Evolutionary conservation across 2,329 filamentous ascomycete genomes (phyloP).

Genomic region (Emergomyces orientalis): DNA sequence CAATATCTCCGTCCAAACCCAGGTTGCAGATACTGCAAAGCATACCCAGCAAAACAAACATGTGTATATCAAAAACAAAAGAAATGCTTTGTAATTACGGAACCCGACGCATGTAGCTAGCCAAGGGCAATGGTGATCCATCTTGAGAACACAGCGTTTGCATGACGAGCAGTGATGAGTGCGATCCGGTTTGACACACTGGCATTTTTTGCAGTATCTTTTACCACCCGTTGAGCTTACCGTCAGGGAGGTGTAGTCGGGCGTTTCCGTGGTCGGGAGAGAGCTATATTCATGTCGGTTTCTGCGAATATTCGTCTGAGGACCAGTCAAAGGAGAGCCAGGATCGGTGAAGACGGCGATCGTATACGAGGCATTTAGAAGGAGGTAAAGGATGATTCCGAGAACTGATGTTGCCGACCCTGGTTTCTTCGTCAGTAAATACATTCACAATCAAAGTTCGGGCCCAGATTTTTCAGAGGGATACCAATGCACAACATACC

Average conservation of each 20-base stretch:
- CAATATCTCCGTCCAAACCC: slow-evolving; percentile 79
- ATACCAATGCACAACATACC: slow-evolving; percentile 24
- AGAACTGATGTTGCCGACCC: slow-evolving; percentile 46
- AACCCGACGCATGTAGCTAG: slow-evolving; percentile 90
- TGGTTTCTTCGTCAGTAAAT: slow-evolving; percentile 13
- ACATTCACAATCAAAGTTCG: slow-evolving; percentile 4
- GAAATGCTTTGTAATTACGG: slow-evolving; percentile 89
- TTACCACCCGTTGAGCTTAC: slow-evolving; percentile 83
- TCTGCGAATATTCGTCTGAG: slow-evolving; percentile 15
- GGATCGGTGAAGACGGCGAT: slow-evolving; percentile 88
- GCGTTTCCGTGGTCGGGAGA: slow-evolving; percentile 61
- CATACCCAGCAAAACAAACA: slow-evolving; percentile 74
- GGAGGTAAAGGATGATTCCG: slow-evolving; percentile 61
- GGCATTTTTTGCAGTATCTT: slow-evolving; percentile 96
- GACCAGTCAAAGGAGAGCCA: slow-evolving; percentile 47
- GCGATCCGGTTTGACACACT: slow-evolving; percentile 86
- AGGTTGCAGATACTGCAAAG: slow-evolving; percentile 66
- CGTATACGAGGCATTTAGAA: slow-evolving; percentile 85
- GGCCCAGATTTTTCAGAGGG: neutral
- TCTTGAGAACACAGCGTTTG: slow-evolving; percentile 89
- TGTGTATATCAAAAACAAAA: slow-evolving; percentile 85
- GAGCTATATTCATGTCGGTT: slow-evolving; percentile 55
- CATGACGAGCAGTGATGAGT: slow-evolving; percentile 96
- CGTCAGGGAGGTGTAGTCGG: slow-evolving; percentile 65
- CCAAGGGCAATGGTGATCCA: slow-evolving; percentile 99